Evolutionary conservation across 2,329 filamentous ascomycete species (phyloP), one percentile per base, ranked within the genome.

Genomic region (Chrysosporium queenslandicum): DNA sequence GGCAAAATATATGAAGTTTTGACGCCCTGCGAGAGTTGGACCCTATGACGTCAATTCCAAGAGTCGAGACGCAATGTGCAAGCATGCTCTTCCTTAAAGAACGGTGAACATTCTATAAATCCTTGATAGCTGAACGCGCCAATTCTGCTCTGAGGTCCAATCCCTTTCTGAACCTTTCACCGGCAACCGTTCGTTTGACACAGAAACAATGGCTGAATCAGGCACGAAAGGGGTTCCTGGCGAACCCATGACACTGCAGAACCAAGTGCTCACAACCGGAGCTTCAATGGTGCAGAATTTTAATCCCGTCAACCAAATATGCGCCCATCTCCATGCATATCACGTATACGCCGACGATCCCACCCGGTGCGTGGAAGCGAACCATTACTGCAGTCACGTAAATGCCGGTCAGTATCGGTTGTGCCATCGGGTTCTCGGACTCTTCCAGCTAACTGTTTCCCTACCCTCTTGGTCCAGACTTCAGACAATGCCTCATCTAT

Each of bases 401-500:
- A 88, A 78, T 55, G 77, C 83, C 61, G 73, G 73, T 76, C 42
- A 52, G 47, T 21, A 20, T n/a, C 27, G 4, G 27, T n/a, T n/a
- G n/a, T n/a, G n/a, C n/a, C n/a, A n/a, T n/a, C n/a, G n/a, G n/a
- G n/a, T n/a, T n/a, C n/a, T n/a, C n/a, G 9, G 27, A 5, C 9
- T 29, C 27, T 29, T 29, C 27, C 27, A 29, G 27, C 27, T 29
- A 9, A 29, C 27, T 9, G 27, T 9, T 29, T 4, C 27, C 4
- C 9, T 9, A 16, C 40, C 5, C 6, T 2, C 5, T 45, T 30
- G 27, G 27, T 5, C 9, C 64, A 72, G 87, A 92, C 56, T 76
- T 94, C 53, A 79, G 88, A 3, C 87, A 94, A 73, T 94, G 88
- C 66, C 79, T 94, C 27, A 78, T 94, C 56, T 94, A 92, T 71